phyloP scores from a whole-genome alignment of 1,139 yeast genomes.

The Hyphopichia wangnamkhiaoensis region DNA sequence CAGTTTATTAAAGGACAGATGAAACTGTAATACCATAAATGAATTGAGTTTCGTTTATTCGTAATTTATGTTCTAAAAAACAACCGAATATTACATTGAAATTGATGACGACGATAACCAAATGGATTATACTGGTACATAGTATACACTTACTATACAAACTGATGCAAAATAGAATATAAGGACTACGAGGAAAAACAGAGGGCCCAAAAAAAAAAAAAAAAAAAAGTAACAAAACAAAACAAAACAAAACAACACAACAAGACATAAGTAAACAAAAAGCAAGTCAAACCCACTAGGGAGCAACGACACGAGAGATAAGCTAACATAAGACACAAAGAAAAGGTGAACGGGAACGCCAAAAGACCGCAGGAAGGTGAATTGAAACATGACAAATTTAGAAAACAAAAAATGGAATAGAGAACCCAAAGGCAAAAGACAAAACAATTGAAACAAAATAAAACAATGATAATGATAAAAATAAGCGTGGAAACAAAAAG shows the following conservation, averaged over 20 bases:
- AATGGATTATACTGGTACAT: background rate
- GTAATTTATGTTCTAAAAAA: too few relatives aligned
- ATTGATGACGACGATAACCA: background rate
- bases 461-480: background rate
- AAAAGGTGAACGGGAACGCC: background rate
- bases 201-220: background rate
- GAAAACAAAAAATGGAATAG: background rate
- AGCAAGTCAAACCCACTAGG: background rate
- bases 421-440: background rate
- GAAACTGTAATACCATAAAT: too few relatives aligned
- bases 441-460: background rate
- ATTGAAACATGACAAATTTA: background rate
- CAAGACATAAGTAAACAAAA: background rate
- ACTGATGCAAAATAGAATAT: background rate
- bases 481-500: too few relatives aligned
- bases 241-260: background rate
- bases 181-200: background rate
- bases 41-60: too few relatives aligned
- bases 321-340: background rate
- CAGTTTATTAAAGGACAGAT: too few relatives aligned
- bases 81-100: background rate
- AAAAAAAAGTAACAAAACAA: background rate
- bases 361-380: background rate
- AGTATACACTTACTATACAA: slow-evolving; percentile 1
- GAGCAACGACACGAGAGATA: background rate